Evolutionary conservation across 257 asterid genomes (phyloP).

Genomic region (Fraxinus quadrangulata): DNA sequence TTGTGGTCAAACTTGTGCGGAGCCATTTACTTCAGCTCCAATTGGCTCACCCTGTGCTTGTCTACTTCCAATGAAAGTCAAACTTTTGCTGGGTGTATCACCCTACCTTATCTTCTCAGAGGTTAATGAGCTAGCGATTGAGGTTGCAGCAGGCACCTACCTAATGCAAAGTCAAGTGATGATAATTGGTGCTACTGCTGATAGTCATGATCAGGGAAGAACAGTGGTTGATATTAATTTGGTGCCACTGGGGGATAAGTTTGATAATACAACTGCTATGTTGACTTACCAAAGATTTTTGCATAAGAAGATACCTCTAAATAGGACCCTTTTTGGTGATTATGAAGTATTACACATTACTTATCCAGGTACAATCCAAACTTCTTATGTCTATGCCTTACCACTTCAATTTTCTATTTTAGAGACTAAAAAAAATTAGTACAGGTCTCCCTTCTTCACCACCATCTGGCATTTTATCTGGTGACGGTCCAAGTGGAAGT

Average conservation of each 20-base stretch:
- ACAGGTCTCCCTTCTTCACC: conserved; percentile 87
- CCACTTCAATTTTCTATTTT: conserved; percentile 15
- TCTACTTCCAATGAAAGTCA: conserved; percentile 92
- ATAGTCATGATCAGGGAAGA: conserved; percentile 70
- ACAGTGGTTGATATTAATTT: conserved; percentile 80
- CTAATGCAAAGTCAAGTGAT: conserved; percentile 83
- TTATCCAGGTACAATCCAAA: conserved; percentile 72
- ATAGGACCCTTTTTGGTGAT: conserved; percentile 84
- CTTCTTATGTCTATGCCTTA: conserved; percentile 13
- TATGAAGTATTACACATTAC: conserved; percentile 60
- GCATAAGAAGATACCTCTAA: conserved; percentile 82
- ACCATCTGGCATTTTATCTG: conserved; percentile 54
- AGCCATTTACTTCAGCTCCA: conserved; percentile 83
- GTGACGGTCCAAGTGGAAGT: conserved; percentile 78
- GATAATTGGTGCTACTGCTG: conserved; percentile 90
- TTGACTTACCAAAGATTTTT: conserved; percentile 81
- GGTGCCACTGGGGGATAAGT: conserved; percentile 91
- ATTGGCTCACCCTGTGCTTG: conserved; percentile 92
- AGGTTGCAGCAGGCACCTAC: conserved; percentile 93
- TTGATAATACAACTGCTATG: conserved; percentile 88
- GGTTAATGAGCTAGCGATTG: conserved; percentile 77
- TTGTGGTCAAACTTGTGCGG: conserved; percentile 80
- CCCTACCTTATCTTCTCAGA: conserved; percentile 78
- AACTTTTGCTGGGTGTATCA: conserved; percentile 75
- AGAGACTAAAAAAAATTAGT: conserved; percentile 29